Conservation (phyloP, 2,329 filamentous ascomycete genomes). For the Nemania serpens region DNA sequence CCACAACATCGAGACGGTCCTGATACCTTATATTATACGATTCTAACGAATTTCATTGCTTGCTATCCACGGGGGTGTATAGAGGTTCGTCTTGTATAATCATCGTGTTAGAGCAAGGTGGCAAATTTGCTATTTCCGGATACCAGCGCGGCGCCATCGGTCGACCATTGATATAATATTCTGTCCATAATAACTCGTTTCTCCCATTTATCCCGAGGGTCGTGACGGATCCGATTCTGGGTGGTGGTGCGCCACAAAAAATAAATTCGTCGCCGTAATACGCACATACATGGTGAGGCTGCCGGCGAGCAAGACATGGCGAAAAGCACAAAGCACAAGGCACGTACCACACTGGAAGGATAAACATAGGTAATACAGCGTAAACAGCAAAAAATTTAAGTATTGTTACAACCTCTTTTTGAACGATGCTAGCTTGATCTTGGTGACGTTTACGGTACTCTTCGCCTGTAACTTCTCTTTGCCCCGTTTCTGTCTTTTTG, state of each 20-base stretch:
- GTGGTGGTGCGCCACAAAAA: constrained; percentile 6
- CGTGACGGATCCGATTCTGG: neutral
- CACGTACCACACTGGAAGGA: constrained; percentile 8
- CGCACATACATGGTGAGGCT: neutral
- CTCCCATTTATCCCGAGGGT: neutral
- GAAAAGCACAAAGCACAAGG: neutral
- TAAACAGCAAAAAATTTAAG: constrained; percentile 2
- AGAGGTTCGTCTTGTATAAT: constrained; percentile 26
- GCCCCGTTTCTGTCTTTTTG: too few species aligned
- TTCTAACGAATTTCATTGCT: constrained; percentile 28
- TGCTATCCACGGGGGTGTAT: constrained; percentile 17
- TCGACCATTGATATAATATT: constrained; percentile 22
- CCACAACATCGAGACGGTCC: constrained; percentile 15
- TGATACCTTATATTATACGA: constrained; percentile 21
- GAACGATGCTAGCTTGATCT: too few species aligned
- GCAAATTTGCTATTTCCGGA: constrained; percentile 23
- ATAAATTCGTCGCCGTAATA: neutral
- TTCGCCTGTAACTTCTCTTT: too few species aligned
- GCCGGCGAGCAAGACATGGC: neutral
- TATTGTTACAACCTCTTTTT: neutral
- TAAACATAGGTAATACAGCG: constrained; percentile 18
- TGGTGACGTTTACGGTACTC: too few species aligned
- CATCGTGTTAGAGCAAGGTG: constrained; percentile 28
- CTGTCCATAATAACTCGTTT: constrained; percentile 15
- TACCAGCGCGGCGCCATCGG: constrained; percentile 30